Conservation (phyloP, 331 rosid genomes). For the Stylosanthes scabra region DNA sequence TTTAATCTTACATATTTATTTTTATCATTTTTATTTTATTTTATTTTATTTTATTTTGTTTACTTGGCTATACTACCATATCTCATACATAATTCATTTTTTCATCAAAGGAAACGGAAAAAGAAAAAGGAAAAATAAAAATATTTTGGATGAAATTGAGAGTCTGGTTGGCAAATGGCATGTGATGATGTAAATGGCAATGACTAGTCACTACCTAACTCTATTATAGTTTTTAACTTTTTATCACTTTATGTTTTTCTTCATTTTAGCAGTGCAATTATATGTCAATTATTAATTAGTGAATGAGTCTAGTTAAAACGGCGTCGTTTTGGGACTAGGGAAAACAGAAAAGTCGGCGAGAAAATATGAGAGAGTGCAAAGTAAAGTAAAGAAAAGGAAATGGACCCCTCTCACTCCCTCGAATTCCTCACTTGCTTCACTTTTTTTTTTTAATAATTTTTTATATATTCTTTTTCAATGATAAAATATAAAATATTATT, state of each 20-base stretch:
- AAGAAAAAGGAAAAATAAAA: background rate
- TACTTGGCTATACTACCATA: too few species aligned
- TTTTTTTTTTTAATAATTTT: too few species aligned
- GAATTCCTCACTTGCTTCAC: conserved; percentile 50
- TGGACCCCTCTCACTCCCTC: conserved; percentile 64
- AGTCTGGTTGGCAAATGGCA: conserved; percentile 26
- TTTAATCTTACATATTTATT: too few species aligned
- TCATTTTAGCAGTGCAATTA: background rate
- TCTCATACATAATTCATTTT: too few species aligned
- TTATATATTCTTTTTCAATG: too few species aligned
- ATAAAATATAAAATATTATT: too few species aligned
- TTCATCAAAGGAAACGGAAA: too few species aligned
- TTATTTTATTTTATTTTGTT: too few species aligned
- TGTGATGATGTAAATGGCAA: conserved; percentile 34
- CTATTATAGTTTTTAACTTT: background rate
- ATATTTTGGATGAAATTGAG: conserved; percentile 20
- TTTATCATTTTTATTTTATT: too few species aligned
- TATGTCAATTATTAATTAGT: background rate
- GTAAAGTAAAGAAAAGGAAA: background rate
- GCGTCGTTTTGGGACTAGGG: conserved; percentile 25
- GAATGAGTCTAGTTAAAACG: conserved; percentile 11
- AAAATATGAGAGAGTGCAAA: conserved; percentile 47
- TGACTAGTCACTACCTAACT: conserved; percentile 8
- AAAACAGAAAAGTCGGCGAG: conserved; percentile 56
- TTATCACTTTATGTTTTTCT: background rate